Base-by-base conservation (phyloP, 192 early-diverging fungal species). In the Glomus cerebriforme region DNA sequence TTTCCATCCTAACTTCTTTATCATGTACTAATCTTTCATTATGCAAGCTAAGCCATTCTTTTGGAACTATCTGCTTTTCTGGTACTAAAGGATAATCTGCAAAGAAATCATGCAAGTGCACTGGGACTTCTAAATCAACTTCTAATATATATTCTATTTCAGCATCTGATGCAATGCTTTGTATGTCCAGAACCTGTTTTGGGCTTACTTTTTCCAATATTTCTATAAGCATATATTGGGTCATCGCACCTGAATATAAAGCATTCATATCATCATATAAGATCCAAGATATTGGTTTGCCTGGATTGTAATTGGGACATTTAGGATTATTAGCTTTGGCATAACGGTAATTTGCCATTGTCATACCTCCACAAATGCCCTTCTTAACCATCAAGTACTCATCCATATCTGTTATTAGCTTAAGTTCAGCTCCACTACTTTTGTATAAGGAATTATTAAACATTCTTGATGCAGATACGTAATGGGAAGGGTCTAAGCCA, bases 221-320 rank as follows among this genome's bases (percentile, higher is more conserved):
- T 37, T 75, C 59, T 39, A 29, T 75, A 5, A 58, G 73, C 59
- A 75, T 24, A 3, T 75, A 75, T 75, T 75, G 59, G 0, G 73
- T 75, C 73, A 75, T 75, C 0, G 73, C 59, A 5, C 73, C 73
- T 39, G 59, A 75, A 39, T 75, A 75, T 75, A 75, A 75, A 34
- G 59, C 73, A 75, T 75, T 75, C 73, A 75, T 75, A 75, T 75
- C 59, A 9, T n/a, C n/a, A n/a, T n/a, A n/a, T n/a, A n/a, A n/a
- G n/a, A n/a, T n/a, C n/a, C n/a, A n/a, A n/a, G n/a, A 62, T 5
- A 0, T 75, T 1, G 59, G 73, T 19, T 63, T 75, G n/a, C 34
- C 60, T 0, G 54, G 6, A 24, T 75, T 59, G 24, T 75, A 75
- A 15, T 75, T 29, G 0, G 73, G 73, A 75, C 73, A 75, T 75